Evolutionary conservation across 2,329 filamentous ascomycete genomes (phyloP), one percentile per base, ranked within the genome.

Genomic region (Colletotrichum lindemuthianum): DNA sequence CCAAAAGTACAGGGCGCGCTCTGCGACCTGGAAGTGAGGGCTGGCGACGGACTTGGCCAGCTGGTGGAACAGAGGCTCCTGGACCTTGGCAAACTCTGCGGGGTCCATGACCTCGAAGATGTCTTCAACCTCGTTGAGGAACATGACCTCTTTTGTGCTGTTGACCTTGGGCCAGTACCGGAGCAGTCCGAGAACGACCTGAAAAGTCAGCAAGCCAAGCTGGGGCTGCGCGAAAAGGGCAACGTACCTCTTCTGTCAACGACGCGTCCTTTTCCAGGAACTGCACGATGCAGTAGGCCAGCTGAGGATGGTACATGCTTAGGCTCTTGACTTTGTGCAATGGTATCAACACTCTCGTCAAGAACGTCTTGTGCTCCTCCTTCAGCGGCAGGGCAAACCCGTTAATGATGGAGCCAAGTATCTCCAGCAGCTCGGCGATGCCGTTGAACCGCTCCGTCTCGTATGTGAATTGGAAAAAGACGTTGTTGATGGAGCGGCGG

Each of bases 21-120:
- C 96, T 15, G 96, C 96, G 63, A 99, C 96, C 83, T 99, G 96
- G 82, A 99, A 99, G 79, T 99, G 96, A 52, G 96, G 96, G 75
- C 96, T 99, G 53, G 96, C 95, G 45, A 99, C 96, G 2, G 96
- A 98, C 78, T 98, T 99, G 69, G 96, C 94, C 69, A 99, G 85
- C 77, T 99, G 96, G 72, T 97, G 93, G 84, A 99, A 99, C 43
- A 99, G 82, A 52, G 96, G 95, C 74, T 98, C 96, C 77, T 99
- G 96, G 43, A 99, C 96, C 81, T 99, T 99, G 71, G 94, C 94
- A 73, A 99, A 99, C 76, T 99, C 96, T 68, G 92, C 93, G 16
- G 96, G 96, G 74, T 99, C 96, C 96, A 99, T 99, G 51, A 99
- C 96, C 79, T 99, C 96, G 75, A 99, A 99, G 68, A 99, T 99